Conservation (phyloP, 495 filamentous ascomycete genomes). For the Podospora anserina region DNA sequence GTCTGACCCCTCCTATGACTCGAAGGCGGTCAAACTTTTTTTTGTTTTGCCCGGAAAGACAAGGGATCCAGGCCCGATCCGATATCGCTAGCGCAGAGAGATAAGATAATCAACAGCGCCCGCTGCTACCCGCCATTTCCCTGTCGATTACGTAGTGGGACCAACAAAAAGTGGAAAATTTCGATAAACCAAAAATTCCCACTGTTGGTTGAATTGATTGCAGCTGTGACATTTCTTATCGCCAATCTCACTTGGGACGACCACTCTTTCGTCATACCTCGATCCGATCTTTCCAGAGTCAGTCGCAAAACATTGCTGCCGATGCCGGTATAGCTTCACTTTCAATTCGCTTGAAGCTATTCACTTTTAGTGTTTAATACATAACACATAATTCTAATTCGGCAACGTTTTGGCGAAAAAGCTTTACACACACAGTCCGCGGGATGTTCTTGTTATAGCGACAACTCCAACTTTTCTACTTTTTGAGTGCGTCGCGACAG, state of each 20-base stretch:
- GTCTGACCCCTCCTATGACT: constrained; percentile 13
- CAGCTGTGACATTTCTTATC: background rate
- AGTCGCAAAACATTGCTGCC: background rate
- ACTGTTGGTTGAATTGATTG: background rate
- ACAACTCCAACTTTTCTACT: background rate
- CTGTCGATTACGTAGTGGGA: constrained; percentile 6
- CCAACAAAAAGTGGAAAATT: background rate
- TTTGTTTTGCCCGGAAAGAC: background rate
- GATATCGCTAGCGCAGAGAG: constrained; percentile 15
- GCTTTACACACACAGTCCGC: background rate
- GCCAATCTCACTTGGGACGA: background rate
- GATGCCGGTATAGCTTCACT: constrained; percentile 3
- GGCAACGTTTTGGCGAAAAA: background rate
- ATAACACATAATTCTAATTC: background rate
- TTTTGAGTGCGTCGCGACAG: background rate
- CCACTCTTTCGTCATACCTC: background rate
- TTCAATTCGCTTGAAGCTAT: constrained; percentile 3
- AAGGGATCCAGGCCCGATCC: background rate
- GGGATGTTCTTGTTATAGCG: constrained; percentile 28
- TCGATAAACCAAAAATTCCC: background rate
- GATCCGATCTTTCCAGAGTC: background rate
- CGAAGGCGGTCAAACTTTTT: constrained; percentile 18
- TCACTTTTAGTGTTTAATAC: background rate
- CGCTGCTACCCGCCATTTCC: constrained; percentile 6
- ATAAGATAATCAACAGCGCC: constrained; percentile 6